phyloP scores from a whole-genome alignment of 176 grass and related monocot species.

The Phoenix dactylifera region DNA sequence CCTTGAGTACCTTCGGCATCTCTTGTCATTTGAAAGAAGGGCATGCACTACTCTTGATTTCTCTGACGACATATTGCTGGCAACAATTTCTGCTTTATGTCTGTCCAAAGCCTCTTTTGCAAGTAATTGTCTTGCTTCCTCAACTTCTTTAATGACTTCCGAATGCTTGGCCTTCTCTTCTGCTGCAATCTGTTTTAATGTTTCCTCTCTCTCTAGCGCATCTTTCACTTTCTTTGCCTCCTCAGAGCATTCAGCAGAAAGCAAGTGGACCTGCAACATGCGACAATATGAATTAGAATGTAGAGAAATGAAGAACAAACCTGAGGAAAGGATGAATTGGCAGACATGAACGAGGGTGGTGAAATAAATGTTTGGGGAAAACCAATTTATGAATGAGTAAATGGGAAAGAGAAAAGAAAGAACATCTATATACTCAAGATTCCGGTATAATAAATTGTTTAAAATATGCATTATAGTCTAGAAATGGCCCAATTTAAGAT shows the following conservation, averaged over 20 bases:
- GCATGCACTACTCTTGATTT: slow-evolving; percentile 45
- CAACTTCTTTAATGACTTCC: slow-evolving; percentile 36
- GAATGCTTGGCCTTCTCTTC: slow-evolving; percentile 40
- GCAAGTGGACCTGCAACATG: slow-evolving; percentile 44
- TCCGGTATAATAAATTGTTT: no score
- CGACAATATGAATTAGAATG: neutral
- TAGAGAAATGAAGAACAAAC: neutral
- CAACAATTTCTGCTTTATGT: slow-evolving; percentile 34
- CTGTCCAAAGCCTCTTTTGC: slow-evolving; percentile 18
- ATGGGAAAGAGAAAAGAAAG: no score
- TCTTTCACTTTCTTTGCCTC: slow-evolving; percentile 40
- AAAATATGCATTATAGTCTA: no score
- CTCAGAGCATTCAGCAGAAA: slow-evolving; percentile 46
- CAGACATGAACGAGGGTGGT: no score
- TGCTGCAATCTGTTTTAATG: slow-evolving; percentile 27
- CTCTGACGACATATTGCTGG: slow-evolving; percentile 25
- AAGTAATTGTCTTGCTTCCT: slow-evolving; percentile 37
- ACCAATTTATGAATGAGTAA: no score
- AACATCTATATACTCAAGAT: no score
- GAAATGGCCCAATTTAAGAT: no score
- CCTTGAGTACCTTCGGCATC: slow-evolving; percentile 69
- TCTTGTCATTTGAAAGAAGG: slow-evolving; percentile 43
- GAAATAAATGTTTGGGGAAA: no score
- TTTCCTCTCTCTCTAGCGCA: slow-evolving; percentile 36
- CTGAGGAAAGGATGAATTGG: no score